Evolutionary conservation across 257 asterid genomes (phyloP).

Genomic region (Solanum sejunctum): DNA sequence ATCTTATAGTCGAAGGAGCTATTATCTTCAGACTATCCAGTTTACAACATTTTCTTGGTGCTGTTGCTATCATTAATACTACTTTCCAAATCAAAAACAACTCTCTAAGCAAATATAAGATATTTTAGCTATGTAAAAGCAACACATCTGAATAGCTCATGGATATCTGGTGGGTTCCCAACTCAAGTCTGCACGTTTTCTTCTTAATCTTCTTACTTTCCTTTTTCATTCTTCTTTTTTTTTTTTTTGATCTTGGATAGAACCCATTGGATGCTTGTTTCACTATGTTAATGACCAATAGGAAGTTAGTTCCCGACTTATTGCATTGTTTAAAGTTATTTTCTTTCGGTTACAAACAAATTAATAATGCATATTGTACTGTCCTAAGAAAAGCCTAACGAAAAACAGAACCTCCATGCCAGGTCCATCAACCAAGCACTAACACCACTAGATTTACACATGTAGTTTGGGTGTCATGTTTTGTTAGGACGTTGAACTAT

Average conservation of each 20-base stretch:
- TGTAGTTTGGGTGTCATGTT: not conserved
- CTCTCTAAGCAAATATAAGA: not conserved
- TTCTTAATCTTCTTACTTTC: not conserved
- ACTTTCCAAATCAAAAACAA: not conserved
- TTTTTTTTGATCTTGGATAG: not conserved
- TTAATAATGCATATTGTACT: not conserved
- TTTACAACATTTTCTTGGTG: not conserved
- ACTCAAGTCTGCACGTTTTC: not conserved
- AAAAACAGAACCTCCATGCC: not conserved
- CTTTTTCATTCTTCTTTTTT: not conserved
- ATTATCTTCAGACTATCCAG: not conserved
- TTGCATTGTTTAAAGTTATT: not conserved
- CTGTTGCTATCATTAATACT: not conserved
- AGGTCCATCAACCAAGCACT: not conserved
- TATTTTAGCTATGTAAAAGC: not conserved
- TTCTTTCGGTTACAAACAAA: not conserved
- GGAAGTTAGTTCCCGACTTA: not conserved
- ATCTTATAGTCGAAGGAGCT: not conserved
- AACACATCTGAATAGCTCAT: not conserved
- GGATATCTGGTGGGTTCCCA: not conserved
- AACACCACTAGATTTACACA: not conserved
- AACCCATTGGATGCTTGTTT: not conserved
- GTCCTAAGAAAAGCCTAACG: not conserved
- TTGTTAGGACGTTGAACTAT: not conserved
- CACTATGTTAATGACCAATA: not conserved